Conservation (phyloP, 2,329 filamentous ascomycete species). For the Aulographum hederae region DNA sequence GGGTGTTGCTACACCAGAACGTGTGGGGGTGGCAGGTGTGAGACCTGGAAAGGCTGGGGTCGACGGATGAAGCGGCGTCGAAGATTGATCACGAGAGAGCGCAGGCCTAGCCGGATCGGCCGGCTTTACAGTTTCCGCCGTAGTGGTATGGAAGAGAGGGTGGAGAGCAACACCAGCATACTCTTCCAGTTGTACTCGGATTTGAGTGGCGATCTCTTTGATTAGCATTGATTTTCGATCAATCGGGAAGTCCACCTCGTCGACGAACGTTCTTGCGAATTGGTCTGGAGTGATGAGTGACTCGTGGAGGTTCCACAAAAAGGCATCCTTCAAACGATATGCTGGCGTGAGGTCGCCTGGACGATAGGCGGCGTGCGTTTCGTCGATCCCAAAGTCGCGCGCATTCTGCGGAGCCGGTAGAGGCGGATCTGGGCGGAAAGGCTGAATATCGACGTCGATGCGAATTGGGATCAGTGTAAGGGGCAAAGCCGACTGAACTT, state of each 20-base stretch:
- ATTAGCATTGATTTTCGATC: slow-evolving; percentile 43
- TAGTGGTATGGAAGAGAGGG: slow-evolving; percentile 48
- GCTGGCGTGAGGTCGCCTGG: slow-evolving; percentile 62
- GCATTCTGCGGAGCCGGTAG: slow-evolving; percentile 44
- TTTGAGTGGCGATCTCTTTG: slow-evolving; percentile 76
- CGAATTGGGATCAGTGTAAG: slow-evolving; percentile 87
- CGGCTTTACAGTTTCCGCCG: slow-evolving; percentile 13
- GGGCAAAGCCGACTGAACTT: slow-evolving; percentile 56
- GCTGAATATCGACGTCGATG: slow-evolving; percentile 81
- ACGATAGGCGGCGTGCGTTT: slow-evolving; percentile 60
- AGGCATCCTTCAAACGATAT: slow-evolving; percentile 84
- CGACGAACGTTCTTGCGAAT: slow-evolving; percentile 78
- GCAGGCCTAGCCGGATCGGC: slow-evolving; percentile 9
- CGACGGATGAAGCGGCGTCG: slow-evolving; percentile 16
- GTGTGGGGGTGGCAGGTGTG: not conserved
- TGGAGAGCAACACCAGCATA: slow-evolving; percentile 90
- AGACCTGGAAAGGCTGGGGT: no score
- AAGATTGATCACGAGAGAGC: slow-evolving; percentile 31
- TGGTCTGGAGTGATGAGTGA: slow-evolving; percentile 85
- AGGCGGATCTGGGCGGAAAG: slow-evolving; percentile 50
- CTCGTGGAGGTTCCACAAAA: slow-evolving; percentile 95
- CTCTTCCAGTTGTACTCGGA: slow-evolving; percentile 86
- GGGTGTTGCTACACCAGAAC: slow-evolving; percentile 13
- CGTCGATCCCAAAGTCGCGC: slow-evolving; percentile 42
- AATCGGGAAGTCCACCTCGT: slow-evolving; percentile 81